Conservation (phyloP, 352 stramenopile genomes). For the Phytophthora pistaciae region DNA sequence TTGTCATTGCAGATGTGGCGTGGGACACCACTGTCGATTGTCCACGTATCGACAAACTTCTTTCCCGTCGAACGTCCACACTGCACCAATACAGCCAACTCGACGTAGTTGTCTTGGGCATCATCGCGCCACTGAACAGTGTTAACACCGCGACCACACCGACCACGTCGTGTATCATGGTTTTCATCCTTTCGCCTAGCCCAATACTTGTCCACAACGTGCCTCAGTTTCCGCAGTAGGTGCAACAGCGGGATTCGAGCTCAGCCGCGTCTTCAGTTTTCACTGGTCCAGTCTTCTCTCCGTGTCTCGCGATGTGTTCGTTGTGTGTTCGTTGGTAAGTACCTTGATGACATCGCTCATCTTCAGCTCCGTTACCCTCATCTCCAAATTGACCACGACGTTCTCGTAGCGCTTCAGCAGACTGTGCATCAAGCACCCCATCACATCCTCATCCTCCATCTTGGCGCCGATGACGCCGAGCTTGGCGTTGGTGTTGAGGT, state of each 20-base stretch:
- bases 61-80: slow-evolving; percentile 15
- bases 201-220: slow-evolving; percentile 22
- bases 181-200: slow-evolving; percentile 28
- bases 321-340: slow-evolving; percentile 30
- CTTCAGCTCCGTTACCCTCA: too few species aligned
- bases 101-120: slow-evolving; percentile 5
- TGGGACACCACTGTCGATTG: slow-evolving; percentile 27
- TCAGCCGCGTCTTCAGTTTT: slow-evolving; percentile 27
- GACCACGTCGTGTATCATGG: background rate
- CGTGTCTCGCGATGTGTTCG: slow-evolving; percentile 21
- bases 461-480: too few species aligned
- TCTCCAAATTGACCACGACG: too few species aligned
- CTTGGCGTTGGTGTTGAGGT: too few species aligned
- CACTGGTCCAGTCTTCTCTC: slow-evolving; percentile 8
- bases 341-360: background rate
- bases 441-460: too few species aligned
- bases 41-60: slow-evolving; percentile 4
- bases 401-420: too few species aligned
- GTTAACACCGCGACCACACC: slow-evolving; percentile 24
- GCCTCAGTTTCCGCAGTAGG: slow-evolving; percentile 24
- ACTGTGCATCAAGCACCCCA: too few species aligned
- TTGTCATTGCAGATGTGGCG: slow-evolving; percentile 24
- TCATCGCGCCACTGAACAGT: slow-evolving; percentile 11
- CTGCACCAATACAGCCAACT: slow-evolving; percentile 25
- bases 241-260: slow-evolving; percentile 12